Conservation (phyloP, 768 basidiomycete species). For the Lactifluus hygrophoroides region DNA sequence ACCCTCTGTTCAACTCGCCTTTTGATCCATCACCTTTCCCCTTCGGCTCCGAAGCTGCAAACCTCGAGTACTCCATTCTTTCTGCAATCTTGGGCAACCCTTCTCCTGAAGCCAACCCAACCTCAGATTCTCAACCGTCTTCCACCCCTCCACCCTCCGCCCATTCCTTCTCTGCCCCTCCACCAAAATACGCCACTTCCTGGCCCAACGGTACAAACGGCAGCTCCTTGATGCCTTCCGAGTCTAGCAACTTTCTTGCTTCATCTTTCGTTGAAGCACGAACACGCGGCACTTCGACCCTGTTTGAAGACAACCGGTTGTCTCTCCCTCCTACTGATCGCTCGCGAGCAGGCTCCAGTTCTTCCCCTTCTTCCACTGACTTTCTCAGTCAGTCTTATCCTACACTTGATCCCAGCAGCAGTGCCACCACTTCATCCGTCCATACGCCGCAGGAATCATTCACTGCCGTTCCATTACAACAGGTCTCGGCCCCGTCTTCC, state of each 20-base stretch:
- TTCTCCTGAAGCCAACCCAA: constrained; percentile 14
- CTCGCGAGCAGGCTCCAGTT: background rate
- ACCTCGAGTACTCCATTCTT: constrained; percentile 91
- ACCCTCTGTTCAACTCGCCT: constrained; percentile 51
- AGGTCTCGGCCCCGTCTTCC: background rate
- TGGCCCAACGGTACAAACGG: constrained; percentile 6
- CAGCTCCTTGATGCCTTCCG: background rate
- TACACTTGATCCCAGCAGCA: constrained; percentile 2
- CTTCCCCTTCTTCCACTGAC: constrained; percentile 6
- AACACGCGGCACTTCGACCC: background rate
- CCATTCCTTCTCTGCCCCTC: background rate
- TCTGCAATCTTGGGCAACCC: constrained; percentile 71
- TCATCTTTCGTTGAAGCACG: constrained; percentile 6
- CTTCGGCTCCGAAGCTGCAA: constrained; percentile 86
- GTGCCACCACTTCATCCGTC: background rate
- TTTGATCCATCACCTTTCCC: constrained; percentile 48
- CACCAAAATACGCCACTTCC: constrained; percentile 9
- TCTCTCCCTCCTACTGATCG: background rate
- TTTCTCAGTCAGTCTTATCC: constrained; percentile 10
- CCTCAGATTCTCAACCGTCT: constrained; percentile 20
- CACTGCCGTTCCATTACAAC: background rate
- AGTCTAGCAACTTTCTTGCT: constrained; percentile 8
- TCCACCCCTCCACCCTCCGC: constrained; percentile 14
- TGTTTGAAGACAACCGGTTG: constrained; percentile 3
- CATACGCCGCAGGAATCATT: constrained; percentile 5